phyloP scores from a whole-genome alignment of 2,329 filamentous ascomycete genomes.

The Metarhizium robertsii region DNA sequence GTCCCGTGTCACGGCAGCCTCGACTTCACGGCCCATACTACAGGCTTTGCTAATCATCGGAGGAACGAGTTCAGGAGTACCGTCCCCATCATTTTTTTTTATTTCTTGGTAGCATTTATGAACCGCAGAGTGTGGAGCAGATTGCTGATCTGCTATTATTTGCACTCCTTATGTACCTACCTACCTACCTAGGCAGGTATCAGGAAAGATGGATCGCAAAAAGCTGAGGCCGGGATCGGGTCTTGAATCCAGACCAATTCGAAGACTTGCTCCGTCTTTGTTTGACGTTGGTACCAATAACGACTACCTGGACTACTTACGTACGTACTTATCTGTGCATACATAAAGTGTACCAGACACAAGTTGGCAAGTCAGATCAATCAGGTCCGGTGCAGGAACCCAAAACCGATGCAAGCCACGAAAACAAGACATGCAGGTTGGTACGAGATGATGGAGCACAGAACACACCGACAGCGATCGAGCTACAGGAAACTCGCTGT shows the following conservation, averaged over 20 bases:
- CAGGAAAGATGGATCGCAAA: not conserved
- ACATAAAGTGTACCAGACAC: not conserved
- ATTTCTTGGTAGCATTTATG: not conserved
- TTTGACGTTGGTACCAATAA: no score
- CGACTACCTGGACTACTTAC: no score
- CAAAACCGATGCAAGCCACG: slow-evolving; percentile 3
- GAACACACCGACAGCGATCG: not conserved
- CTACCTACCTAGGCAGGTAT: not conserved
- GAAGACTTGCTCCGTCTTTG: not conserved
- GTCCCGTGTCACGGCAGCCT: not conserved
- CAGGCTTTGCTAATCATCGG: no score
- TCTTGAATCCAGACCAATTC: not conserved
- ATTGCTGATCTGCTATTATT: not conserved
- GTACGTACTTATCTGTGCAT: no score
- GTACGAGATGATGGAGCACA: not conserved
- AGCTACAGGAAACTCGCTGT: not conserved
- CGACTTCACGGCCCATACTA: not conserved
- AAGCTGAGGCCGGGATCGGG: not conserved
- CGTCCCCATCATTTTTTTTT: not conserved
- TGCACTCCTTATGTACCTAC: not conserved
- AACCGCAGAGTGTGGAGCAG: not conserved
- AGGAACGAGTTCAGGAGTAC: no score
- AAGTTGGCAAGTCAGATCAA: not conserved
- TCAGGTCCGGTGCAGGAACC: slow-evolving; percentile 1
- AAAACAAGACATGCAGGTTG: slow-evolving; percentile 3